A percentile compares a stretch with the other conserved stretches of the same genome.
Evolutionary conservation across 441 rosid genomes (phyloP).

Genomic region (Bruguiera hainesii): DNA sequence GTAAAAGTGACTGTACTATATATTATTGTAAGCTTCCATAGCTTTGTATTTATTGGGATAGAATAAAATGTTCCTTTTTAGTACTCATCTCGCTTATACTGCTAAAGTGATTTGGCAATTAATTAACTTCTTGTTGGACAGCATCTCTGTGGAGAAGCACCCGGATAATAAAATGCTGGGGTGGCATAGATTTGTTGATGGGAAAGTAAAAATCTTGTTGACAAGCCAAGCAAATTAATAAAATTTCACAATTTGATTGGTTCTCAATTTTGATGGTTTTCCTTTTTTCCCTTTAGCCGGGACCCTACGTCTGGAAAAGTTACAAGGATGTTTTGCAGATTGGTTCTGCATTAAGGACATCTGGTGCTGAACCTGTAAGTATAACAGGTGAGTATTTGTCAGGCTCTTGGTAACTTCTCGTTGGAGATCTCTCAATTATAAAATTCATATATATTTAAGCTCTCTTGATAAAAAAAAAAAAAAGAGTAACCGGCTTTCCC

Average conservation of each 20-base stretch:
- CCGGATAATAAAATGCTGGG: conserved; percentile 82
- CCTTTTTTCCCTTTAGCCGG: conserved; percentile 33
- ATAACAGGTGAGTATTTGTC: neutral
- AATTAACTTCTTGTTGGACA: conserved; percentile 23
- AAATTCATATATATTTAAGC: conserved; percentile 1
- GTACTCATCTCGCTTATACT: no score
- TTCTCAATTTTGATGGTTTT: neutral
- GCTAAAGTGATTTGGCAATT: neutral
- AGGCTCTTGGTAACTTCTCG: conserved; percentile 26
- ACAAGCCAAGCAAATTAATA: neutral
- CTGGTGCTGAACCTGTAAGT: conserved; percentile 85
- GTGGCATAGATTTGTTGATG: conserved; percentile 61
- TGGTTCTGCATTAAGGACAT: conserved; percentile 71
- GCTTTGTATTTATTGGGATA: neutral
- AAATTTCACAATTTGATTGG: neutral
- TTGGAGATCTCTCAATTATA: neutral
- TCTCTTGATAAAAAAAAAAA: neutral
- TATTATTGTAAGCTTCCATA: neutral
- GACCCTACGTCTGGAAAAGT: conserved; percentile 83
- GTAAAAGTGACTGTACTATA: neutral
- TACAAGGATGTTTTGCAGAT: conserved; percentile 78
- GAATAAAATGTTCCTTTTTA: neutral
- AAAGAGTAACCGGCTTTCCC: no score
- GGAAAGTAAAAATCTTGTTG: conserved; percentile 47
- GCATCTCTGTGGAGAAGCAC: conserved; percentile 51